Evolutionary conservation across 352 stramenopile species (phyloP).

Genomic region (Globisporangium solare): DNA sequence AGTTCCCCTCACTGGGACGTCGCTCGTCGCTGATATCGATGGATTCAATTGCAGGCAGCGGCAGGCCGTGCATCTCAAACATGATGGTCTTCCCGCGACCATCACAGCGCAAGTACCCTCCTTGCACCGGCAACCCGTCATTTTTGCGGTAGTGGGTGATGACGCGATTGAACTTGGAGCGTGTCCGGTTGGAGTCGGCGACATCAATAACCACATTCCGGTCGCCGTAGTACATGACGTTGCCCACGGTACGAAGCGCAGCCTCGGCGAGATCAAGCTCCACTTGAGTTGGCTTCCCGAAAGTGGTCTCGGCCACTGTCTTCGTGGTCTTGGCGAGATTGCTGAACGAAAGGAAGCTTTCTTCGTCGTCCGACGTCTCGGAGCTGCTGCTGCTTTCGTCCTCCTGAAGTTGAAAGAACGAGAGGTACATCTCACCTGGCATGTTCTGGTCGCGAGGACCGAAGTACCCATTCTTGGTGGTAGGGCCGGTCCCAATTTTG

Average conservation of each 20-base stretch:
- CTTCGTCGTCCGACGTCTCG: constrained; percentile 50
- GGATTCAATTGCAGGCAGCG: constrained; percentile 41
- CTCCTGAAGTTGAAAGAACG: constrained; percentile 58
- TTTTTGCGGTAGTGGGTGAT: constrained; percentile 79
- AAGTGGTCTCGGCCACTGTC: constrained; percentile 63
- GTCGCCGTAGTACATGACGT: constrained; percentile 79
- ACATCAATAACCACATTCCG: constrained; percentile 76
- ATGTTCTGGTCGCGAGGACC: constrained; percentile 63
- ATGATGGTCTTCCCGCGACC: constrained; percentile 65
- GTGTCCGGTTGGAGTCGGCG: constrained; percentile 72
- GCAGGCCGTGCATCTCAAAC: constrained; percentile 65
- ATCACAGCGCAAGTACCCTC: constrained; percentile 70
- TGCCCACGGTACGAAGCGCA: constrained; percentile 51
- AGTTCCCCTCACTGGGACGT: not conserved
- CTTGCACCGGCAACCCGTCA: constrained; percentile 43
- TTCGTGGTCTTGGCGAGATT: constrained; percentile 58
- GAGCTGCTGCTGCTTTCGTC: constrained; percentile 41
- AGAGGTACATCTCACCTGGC: constrained; percentile 76
- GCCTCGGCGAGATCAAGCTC: constrained; percentile 46
- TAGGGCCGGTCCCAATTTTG: constrained; percentile 74
- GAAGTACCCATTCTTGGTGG: constrained; percentile 78
- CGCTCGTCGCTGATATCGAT: constrained; percentile 43
- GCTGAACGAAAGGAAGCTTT: constrained; percentile 65
- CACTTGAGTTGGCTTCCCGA: constrained; percentile 51
- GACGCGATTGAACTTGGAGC: constrained; percentile 81